Percentiles rank a stretch among this genome's conserved stretches.
These are phyloP conservation scores for Zasmidium angulare DNA, from an alignment of 2,329 filamentous ascomycete genomes.

Conservation along the genomic window DNA sequence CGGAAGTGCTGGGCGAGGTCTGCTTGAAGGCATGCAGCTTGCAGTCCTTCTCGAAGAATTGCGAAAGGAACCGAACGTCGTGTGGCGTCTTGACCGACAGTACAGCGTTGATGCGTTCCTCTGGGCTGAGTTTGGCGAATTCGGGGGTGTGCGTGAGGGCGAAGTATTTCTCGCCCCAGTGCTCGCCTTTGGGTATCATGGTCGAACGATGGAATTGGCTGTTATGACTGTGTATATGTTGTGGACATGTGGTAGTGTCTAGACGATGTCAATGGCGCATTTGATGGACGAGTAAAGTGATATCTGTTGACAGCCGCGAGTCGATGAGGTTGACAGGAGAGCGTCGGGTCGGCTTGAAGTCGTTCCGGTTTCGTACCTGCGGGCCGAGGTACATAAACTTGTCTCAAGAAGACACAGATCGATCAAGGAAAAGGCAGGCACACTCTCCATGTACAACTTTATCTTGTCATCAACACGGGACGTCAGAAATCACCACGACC, in stretches of 20 bases:
- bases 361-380: too few relatives aligned
- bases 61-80: slow-evolving; percentile 18
- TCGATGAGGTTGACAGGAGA: neutral
- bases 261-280: too few relatives aligned
- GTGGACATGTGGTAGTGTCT: too few relatives aligned
- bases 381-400: too few relatives aligned
- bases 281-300: too few relatives aligned
- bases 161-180: slow-evolving; percentile 8
- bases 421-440: too few relatives aligned
- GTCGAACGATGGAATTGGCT: too few relatives aligned
- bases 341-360: neutral
- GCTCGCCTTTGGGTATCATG: slow-evolving; percentile 17
- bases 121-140: slow-evolving; percentile 22
- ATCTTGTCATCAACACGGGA: neutral
- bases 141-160: slow-evolving; percentile 2
- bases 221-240: too few relatives aligned
- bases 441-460: too few relatives aligned
- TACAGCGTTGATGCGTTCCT: slow-evolving; percentile 26
- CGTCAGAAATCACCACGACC: neutral
- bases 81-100: slow-evolving; percentile 15
- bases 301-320: neutral
- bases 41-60: slow-evolving; percentile 25
- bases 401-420: too few relatives aligned
- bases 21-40: slow-evolving; percentile 35
- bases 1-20: slow-evolving; percentile 37